Base-by-base conservation (phyloP, 257 asterid species). In the Solanum ossicruentum region DNA sequence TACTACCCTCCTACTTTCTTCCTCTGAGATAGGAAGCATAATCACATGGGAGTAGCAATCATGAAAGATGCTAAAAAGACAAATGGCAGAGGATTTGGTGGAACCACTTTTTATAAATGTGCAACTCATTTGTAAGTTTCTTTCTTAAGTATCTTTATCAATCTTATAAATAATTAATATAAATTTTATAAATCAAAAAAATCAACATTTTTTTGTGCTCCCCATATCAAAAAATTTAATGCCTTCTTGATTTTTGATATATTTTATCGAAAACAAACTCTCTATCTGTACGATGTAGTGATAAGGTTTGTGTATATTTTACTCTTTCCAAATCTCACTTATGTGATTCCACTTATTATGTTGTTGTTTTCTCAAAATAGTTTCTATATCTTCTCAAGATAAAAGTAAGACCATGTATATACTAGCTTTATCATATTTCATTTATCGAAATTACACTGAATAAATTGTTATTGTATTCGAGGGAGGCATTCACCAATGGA, bases 11-110 rank as follows among this genome's bases (percentile, higher is more conserved):
- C 58, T 81, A 47, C 84, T 82, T 45, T 17, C 39, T 61, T 82
- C 60, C 61, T 82, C 61, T 61, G 84, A 58, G 72, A 54, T 84
- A 82, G 91, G 89, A 86, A 87, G 91, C 92, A 89, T 83, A 85
- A 84, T 88, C 91, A 89, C 92, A 89, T 89, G 92, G 89, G 86
- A 84, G 86, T 84, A 81, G 86, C 89, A 86, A 89, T 88, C 88
- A 89, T 89, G 89, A 86, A 83, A 73, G 87, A 88, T 85, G 88
- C 89, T 82, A 88, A 83, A 85, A 89, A 88, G 89, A 89, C 89
- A 89, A 89, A 86, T 85, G 89, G 92, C 89, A 83, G 88, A 85
- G 91, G 90, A 88, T 89, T 89, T 88, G 92, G 90, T 88, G 89
- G 90, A 86, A 86, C 90, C 87, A 84, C 85, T 79, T 88, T 52